Conservation (phyloP, 768 basidiomycete genomes). For the Pleurotus sapidus region DNA sequence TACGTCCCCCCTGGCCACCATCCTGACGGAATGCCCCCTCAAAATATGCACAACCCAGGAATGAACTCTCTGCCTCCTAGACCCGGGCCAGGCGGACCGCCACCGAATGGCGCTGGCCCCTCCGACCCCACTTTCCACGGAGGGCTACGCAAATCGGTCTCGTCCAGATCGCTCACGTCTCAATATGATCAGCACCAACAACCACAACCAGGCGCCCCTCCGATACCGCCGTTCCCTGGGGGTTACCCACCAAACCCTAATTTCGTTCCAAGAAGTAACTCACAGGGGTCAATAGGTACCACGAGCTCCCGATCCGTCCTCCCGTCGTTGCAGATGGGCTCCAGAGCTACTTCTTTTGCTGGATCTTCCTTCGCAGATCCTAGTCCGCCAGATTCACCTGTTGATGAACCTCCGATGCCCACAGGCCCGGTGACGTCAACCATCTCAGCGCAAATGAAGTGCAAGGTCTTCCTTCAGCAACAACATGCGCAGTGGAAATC, state of each 20-base stretch:
- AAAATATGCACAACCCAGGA: conserved; percentile 10
- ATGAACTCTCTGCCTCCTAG: conserved; percentile 15
- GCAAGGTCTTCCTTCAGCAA: conserved; percentile 96
- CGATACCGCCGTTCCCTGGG: conserved; percentile 39
- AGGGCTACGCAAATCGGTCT: conserved; percentile 48
- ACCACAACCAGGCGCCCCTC: conserved; percentile 24
- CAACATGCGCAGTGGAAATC: conserved; percentile 98
- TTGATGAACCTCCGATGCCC: conserved; percentile 46
- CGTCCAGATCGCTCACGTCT: conserved; percentile 55
- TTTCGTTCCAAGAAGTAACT: conserved; percentile 33
- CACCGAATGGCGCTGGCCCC: conserved; percentile 34
- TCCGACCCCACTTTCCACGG: conserved; percentile 41
- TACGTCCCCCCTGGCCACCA: conserved; percentile 13
- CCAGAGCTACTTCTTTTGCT: conserved; percentile 48
- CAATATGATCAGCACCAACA: conserved; percentile 46
- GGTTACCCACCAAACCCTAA: conserved; percentile 28
- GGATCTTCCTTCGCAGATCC: conserved; percentile 60
- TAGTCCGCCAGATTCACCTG: conserved; percentile 85
- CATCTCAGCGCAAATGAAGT: conserved; percentile 91
- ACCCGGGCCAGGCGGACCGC: conserved; percentile 18
- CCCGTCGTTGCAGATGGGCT: conserved; percentile 59
- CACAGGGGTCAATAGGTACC: conserved; percentile 34
- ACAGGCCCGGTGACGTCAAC: conserved; percentile 73
- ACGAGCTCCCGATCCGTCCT: conserved; percentile 52
- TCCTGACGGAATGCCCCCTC: conserved; percentile 12